Evolutionary conservation across 2,329 filamentous ascomycete genomes (phyloP), one percentile per base, ranked within the genome.

Genomic region (Xylaria sp.): DNA sequence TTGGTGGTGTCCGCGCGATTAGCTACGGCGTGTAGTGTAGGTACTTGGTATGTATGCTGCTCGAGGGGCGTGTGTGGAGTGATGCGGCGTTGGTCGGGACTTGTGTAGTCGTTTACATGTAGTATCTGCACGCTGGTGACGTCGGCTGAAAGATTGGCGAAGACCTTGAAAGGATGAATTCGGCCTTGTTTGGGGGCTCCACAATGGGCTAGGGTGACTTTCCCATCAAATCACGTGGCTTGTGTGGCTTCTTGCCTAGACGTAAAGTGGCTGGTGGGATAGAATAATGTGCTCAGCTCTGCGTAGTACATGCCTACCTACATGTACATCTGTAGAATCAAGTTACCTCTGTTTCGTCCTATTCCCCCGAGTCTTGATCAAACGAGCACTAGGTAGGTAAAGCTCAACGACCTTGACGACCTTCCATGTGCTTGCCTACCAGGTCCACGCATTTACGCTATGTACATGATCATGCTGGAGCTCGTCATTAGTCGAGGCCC

Each of bases 401-500:
- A n/a, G n/a, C n/a, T n/a, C n/a, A n/a, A n/a, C n/a, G n/a, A n/a
- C n/a, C n/a, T n/a, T n/a, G n/a, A n/a, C n/a, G 24, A 22, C 39
- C 39, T 29, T 11, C 42, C 24, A 34, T 7, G 21, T 39, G 9
- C 22, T 45, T 37, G 17, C 37, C 37, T 45, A 18, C 21, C 41
- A 39, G n/a, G n/a, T n/a, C n/a, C n/a, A n/a, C n/a, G n/a, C n/a
- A n/a, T n/a, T n/a, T n/a, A n/a, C n/a, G n/a, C n/a, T n/a, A n/a
- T n/a, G n/a, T n/a, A n/a, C n/a, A n/a, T n/a, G n/a, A n/a, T n/a
- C n/a, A n/a, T n/a, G 29, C 44, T 50, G 53, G 50, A 54, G 21
- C 37, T 52, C 50, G 40, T 55, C 55, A 24, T 41, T 20, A 42
- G n/a, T 43, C 8, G 58, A 60, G 61, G 61, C 46, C 61, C 61